Evolutionary conservation across 2,329 filamentous ascomycete genomes (phyloP).

Genomic region (Aspergillus pseudoviridinutans): DNA sequence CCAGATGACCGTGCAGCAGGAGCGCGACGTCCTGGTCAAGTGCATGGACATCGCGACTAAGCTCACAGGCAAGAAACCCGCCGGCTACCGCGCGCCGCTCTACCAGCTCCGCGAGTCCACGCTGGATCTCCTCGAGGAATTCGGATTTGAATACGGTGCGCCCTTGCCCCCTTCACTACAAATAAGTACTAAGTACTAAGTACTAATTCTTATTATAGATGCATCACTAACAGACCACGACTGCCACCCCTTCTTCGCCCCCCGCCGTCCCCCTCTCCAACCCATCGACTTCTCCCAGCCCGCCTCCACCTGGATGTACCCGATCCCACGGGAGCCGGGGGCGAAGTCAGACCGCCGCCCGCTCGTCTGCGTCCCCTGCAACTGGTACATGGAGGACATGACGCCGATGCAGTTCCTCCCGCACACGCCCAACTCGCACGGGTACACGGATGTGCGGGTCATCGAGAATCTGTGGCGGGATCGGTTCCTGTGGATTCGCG

Average conservation of each 20-base stretch:
- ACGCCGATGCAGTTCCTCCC: conserved; percentile 45
- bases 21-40: conserved; percentile 69
- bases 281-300: conserved; percentile 42
- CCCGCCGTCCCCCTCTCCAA: conserved; percentile 31
- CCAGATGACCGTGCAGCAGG: conserved; percentile 67
- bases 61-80: conserved; percentile 66
- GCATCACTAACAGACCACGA: conserved; percentile 42
- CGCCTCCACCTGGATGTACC: conserved; percentile 45
- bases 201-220: conserved; percentile 20
- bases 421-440: conserved; percentile 48
- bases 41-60: conserved; percentile 68
- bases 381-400: conserved; percentile 47
- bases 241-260: conserved; percentile 40
- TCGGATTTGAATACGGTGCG: conserved; percentile 40
- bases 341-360: conserved; percentile 16
- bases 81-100: conserved; percentile 35
- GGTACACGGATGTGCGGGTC: conserved; percentile 54
- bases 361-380: conserved; percentile 43
- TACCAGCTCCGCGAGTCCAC: conserved; percentile 39
- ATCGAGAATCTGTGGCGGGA: conserved; percentile 61
- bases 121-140: conserved; percentile 38
- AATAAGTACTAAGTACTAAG: too few relatives aligned
- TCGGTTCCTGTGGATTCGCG: conserved; percentile 54
- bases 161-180: background rate
- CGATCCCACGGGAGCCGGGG: conserved; percentile 20